phyloP scores from a whole-genome alignment of 1,284 basidiomycete genomes.

The Ceratobasidium sp. region DNA sequence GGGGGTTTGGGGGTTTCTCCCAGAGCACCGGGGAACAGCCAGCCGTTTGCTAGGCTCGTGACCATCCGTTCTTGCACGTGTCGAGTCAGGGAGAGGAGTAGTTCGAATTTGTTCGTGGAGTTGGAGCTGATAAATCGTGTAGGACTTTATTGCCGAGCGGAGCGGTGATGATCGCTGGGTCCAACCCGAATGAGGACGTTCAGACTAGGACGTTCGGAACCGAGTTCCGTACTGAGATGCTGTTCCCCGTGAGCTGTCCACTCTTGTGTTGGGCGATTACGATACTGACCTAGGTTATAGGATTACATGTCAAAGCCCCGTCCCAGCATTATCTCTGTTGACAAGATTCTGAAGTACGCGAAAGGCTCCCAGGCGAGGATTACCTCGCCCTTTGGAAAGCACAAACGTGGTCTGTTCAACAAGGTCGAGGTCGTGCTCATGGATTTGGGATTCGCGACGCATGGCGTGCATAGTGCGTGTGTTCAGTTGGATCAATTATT shows the following conservation, averaged over 20 bases:
- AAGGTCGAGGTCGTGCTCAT: slow-evolving; percentile 52
- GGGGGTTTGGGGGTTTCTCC: too few species aligned
- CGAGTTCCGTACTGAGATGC: slow-evolving; percentile 83
- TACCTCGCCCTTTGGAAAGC: neutral
- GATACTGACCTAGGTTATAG: too few species aligned
- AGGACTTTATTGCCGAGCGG: slow-evolving; percentile 5
- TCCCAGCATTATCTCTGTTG: neutral
- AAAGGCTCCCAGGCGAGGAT: slow-evolving; percentile 44
- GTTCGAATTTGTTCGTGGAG: too few species aligned
- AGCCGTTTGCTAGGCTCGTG: too few species aligned
- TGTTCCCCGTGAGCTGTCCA: slow-evolving; percentile 66
- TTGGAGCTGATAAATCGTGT: slow-evolving; percentile 34
- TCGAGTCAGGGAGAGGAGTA: too few species aligned
- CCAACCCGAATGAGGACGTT: slow-evolving; percentile 85
- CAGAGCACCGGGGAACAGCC: too few species aligned
- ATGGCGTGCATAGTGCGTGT: slow-evolving; percentile 57
- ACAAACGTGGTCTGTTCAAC: slow-evolving; percentile 61
- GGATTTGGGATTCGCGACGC: slow-evolving; percentile 82
- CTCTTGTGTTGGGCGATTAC: too few species aligned
- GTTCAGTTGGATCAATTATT: slow-evolving; percentile 60
- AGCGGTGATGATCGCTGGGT: slow-evolving; percentile 62
- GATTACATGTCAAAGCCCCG: slow-evolving; percentile 25
- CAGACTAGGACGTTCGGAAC: slow-evolving; percentile 69
- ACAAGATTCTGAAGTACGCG: neutral
- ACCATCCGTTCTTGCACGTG: too few species aligned